Percentiles rank a stretch among this genome's conserved stretches.
These are phyloP conservation scores for Magnolia kwangsiensis DNA, from an alignment of 164 flowering plant species.

Conservation along the genomic window DNA sequence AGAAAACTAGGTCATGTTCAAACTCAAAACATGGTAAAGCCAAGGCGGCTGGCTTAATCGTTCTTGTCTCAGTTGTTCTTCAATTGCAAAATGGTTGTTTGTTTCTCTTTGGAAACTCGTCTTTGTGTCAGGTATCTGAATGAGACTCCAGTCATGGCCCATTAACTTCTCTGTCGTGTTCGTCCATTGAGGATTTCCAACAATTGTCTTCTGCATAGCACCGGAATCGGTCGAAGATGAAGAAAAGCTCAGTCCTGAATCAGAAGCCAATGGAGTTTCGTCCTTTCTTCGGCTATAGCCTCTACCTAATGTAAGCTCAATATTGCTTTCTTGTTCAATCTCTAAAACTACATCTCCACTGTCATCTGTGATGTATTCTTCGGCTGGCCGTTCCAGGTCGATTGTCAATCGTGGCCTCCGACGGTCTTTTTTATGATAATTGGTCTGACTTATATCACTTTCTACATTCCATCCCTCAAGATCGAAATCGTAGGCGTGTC, in stretches of 20 bases:
- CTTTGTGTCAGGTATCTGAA: conserved; percentile 1
- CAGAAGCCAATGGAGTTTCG: conserved; percentile 32
- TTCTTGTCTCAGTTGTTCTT: conserved; percentile 43
- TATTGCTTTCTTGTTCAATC: not conserved
- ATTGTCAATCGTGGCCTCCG: conserved; percentile 18
- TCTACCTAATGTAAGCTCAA: conserved; percentile 59
- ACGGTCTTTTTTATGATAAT: conserved; percentile 5
- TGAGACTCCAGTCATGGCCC: conserved; percentile 24
- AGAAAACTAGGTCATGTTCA: conserved; percentile 43
- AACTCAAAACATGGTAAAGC: conserved; percentile 61
- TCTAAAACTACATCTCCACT: not conserved
- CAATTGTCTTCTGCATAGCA: conserved; percentile 13
- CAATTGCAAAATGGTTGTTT: conserved; percentile 24
- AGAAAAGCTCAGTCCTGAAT: conserved; percentile 49
- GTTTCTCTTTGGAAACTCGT: conserved; percentile 2
- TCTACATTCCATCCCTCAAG: conserved; percentile 13
- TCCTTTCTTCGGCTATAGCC: conserved; percentile 29
- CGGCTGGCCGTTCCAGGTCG: conserved; percentile 53
- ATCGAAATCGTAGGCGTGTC: not conserved
- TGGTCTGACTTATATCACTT: conserved; percentile 10
- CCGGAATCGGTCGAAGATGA: conserved; percentile 66
- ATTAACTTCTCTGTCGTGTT: conserved; percentile 14
- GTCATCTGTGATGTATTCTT: conserved; percentile 25
- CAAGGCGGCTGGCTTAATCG: conserved; percentile 57
- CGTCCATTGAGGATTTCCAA: conserved; percentile 6